These are phyloP conservation scores for Podaxis carcinomalis DNA, from an alignment of 768 basidiomycete species.

Conservation along the genomic window DNA sequence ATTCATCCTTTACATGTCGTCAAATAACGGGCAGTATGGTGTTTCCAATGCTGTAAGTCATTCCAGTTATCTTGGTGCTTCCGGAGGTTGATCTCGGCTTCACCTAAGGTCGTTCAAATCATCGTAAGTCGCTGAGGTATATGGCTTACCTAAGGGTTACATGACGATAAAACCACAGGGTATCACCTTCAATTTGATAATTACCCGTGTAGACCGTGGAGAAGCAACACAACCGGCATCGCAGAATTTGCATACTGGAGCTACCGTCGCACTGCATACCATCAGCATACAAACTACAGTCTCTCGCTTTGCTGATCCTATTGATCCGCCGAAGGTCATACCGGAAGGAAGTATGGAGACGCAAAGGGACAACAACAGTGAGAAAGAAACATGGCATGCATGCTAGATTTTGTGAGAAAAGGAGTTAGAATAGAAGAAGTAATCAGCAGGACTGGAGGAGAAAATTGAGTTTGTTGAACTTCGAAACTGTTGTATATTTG, in stretches of 20 bases:
- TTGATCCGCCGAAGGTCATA: not conserved
- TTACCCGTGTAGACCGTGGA: conserved; percentile 18
- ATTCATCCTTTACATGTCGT: conserved; percentile 31
- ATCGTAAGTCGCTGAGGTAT: conserved; percentile 23
- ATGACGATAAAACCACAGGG: conserved; percentile 13
- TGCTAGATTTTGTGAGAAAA: not conserved
- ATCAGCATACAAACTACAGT: conserved; percentile 7
- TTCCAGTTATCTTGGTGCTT: not conserved
- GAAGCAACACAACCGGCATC: conserved; percentile 11
- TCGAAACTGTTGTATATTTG: not conserved
- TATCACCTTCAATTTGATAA: conserved; percentile 25
- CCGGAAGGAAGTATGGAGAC: not conserved
- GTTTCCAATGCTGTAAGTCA: conserved; percentile 33
- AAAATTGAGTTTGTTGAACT: not conserved
- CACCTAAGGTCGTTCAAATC: conserved; percentile 34
- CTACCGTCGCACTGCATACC: not conserved
- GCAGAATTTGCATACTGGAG: conserved; percentile 3
- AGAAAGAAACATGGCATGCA: not conserved
- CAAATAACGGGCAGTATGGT: conserved; percentile 33
- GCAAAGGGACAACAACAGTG: not conserved
- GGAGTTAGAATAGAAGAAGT: not conserved
- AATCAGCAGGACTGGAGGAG: not conserved
- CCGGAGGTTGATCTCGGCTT: not conserved
- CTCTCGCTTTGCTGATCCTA: conserved; percentile 2
- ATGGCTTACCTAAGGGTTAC: not conserved